Conservation (phyloP, 805 yeast genomes). For the Spathaspora sp. region DNA sequence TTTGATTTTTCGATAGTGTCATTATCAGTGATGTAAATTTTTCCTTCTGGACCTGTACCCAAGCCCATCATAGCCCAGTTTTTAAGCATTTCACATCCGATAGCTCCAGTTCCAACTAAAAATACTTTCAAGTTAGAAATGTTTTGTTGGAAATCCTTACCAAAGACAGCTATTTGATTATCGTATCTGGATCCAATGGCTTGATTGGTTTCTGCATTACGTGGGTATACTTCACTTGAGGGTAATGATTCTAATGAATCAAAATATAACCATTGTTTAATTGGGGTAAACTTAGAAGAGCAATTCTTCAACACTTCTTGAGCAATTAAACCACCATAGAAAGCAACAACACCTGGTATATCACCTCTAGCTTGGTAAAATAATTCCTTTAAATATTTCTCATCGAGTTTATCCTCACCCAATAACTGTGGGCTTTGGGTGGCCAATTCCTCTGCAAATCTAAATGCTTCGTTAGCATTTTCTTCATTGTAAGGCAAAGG, state of each 20-base stretch:
- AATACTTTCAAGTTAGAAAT: conserved; percentile 79
- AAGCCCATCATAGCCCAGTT: conserved; percentile 97
- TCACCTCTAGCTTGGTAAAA: conserved; percentile 90
- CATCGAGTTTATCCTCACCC: conserved; percentile 58
- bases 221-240: conserved; percentile 46
- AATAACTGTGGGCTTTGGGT: conserved; percentile 54
- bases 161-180: conserved; percentile 93
- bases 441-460: conserved; percentile 57
- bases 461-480: conserved; percentile 67
- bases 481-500: conserved; percentile 76
- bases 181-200: conserved; percentile 86
- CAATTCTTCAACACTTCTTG: conserved; percentile 95
- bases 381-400: conserved; percentile 63
- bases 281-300: conserved; percentile 92
- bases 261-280: conserved; percentile 87
- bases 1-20: conserved; percentile 95
- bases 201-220: conserved; percentile 68
- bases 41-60: conserved; percentile 88
- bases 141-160: conserved; percentile 67
- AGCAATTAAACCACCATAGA: conserved; percentile 91
- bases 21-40: conserved; percentile 82
- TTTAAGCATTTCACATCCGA: conserved; percentile 97
- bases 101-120: conserved; percentile 96
- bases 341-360: conserved; percentile 83
- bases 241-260: conserved; percentile 94